Evolutionary conservation across 306 rosid genomes (phyloP).

Genomic region (Luffa aegyptiaca): DNA sequence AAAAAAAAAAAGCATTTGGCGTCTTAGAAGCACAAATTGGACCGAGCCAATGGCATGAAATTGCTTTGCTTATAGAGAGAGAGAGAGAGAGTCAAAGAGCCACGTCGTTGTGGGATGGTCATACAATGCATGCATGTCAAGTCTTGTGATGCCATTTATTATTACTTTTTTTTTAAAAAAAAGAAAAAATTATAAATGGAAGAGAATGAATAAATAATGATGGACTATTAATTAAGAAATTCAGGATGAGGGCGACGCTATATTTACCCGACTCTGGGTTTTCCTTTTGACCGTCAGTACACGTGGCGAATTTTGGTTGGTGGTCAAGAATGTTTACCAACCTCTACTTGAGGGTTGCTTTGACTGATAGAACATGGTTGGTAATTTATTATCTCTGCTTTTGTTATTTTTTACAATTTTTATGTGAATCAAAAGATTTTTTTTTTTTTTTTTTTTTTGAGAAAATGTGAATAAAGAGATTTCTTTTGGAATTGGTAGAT

Average conservation of each 20-base stretch:
- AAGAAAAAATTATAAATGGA: background rate
- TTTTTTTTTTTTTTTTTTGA: too few species aligned
- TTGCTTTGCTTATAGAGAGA: constrained; percentile 10
- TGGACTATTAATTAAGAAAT: constrained; percentile 8
- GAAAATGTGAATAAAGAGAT: too few species aligned
- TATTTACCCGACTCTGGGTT: background rate
- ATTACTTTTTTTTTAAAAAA: background rate
- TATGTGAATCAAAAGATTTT: background rate
- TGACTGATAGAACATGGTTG: background rate
- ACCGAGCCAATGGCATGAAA: constrained; percentile 14
- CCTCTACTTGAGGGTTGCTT: background rate
- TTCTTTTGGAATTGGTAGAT: background rate
- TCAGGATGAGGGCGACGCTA: background rate
- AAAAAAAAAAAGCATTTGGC: background rate
- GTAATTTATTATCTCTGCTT: background rate
- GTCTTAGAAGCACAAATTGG: constrained; percentile 21
- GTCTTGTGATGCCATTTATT: constrained; percentile 38
- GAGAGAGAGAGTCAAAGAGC: constrained; percentile 44
- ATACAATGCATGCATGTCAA: constrained; percentile 27
- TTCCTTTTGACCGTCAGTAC: background rate
- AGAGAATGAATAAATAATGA: constrained; percentile 1
- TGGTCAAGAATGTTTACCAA: background rate
- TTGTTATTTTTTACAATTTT: background rate
- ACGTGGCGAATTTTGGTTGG: background rate
- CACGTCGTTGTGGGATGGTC: constrained; percentile 21